phyloP scores from a whole-genome alignment of 2,329 filamentous ascomycete species.

The Colletotrichum sp. region DNA sequence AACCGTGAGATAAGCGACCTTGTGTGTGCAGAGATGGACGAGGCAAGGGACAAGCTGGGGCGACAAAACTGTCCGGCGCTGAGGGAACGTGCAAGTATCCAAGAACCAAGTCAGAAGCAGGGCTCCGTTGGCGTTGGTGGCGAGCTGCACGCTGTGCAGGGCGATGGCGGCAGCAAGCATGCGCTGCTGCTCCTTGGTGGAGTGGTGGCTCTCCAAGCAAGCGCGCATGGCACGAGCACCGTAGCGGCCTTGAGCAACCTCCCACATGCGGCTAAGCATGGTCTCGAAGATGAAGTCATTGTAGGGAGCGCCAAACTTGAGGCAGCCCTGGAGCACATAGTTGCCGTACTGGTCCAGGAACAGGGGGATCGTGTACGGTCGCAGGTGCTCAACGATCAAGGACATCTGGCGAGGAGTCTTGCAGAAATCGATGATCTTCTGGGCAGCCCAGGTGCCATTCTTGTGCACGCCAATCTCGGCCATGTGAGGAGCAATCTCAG shows the following conservation, averaged over 20 bases:
- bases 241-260: slow-evolving; percentile 89
- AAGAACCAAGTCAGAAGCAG: slow-evolving; percentile 96
- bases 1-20: slow-evolving; percentile 96
- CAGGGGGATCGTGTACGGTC: slow-evolving; percentile 85
- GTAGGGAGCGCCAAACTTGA: slow-evolving; percentile 87
- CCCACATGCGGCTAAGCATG: slow-evolving; percentile 94
- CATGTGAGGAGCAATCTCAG: slow-evolving; percentile 86
- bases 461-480: slow-evolving; percentile 98
- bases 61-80: slow-evolving; percentile 87
- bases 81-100: slow-evolving; percentile 95
- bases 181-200: slow-evolving; percentile 93
- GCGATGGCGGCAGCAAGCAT: slow-evolving; percentile 94
- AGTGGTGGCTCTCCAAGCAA: slow-evolving; percentile 93
- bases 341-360: slow-evolving; percentile 99
- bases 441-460: slow-evolving; percentile 98
- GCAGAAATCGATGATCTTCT: slow-evolving; percentile 98
- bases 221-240: slow-evolving; percentile 96
- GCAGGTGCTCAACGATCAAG: slow-evolving; percentile 82
- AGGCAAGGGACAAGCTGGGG: slow-evolving; percentile 91
- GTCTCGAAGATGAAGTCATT: slow-evolving; percentile 98
- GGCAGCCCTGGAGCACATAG: slow-evolving; percentile 95
- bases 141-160: slow-evolving; percentile 94
- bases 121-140: slow-evolving; percentile 94
- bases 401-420: slow-evolving; percentile 83
- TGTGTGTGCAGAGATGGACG: slow-evolving; percentile 96